Evolutionary conservation across 2,329 filamentous ascomycete species (phyloP), one percentile per base, ranked within the genome.

Genomic region (Cladosporium sp.): DNA sequence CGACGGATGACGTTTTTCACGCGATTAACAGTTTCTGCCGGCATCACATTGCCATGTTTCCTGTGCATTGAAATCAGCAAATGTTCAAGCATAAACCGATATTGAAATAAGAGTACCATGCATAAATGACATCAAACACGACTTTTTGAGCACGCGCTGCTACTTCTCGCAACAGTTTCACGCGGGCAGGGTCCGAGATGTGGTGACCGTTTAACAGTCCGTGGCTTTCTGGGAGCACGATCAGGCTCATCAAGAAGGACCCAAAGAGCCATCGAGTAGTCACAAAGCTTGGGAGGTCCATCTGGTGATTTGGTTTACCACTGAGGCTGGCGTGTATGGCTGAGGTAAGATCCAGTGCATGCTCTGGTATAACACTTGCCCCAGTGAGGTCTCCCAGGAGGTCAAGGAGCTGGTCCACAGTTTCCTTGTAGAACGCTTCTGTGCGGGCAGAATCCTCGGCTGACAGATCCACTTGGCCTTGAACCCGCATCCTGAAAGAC

Each of bases 181-280:
- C 89, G 43, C 94, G 85, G 42, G 91, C 92, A 74, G 93, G 91
- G 66, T 95, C 90, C 51, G 89, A 92, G 67, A 97, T 91, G 75
- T 96, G 90, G 72, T 96, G 93, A 67, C 96, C 90, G 59, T 90
- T 84, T 78, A 97, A 87, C 62, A 86, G 78, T 51, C 81, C 82
- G 60, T 83, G 79, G 17, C 78, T 79, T 82, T 99, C 94, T 11
- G 94, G 94, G 68, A 94, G 89, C 50, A 91, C 89, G 68, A 97
- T 84, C 55, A 91, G 88, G 66, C 89, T 88, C 49, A 90, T 82
- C 37, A 97, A 79, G 74, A 94, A 97, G 54, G 88, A 88, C 63
- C 91, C 89, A 72, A 97, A 96, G 62, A 97, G 87, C 86, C 93
- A 99, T 70, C 92, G 89, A 67, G 88, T 90, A 63, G 97, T 87